Conservation (phyloP, 192 early-diverging fungal species). For the Podila horticola region DNA sequence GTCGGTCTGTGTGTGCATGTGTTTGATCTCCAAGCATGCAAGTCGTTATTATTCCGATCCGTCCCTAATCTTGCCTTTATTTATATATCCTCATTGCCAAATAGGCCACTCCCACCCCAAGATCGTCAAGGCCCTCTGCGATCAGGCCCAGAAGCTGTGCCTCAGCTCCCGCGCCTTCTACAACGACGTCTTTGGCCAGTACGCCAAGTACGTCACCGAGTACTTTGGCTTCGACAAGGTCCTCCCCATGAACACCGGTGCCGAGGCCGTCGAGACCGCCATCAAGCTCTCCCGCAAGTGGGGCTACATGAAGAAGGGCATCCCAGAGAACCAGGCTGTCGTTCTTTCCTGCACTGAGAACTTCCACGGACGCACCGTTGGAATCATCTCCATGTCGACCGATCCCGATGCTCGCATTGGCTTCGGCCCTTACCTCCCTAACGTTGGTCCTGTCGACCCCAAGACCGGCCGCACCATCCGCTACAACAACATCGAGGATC, state of each 20-base stretch:
- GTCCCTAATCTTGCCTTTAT: neutral
- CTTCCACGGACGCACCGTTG: slow-evolving; percentile 97
- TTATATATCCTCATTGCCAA: neutral
- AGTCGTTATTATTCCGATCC: neutral
- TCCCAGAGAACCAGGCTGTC: slow-evolving; percentile 82
- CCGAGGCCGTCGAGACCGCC: slow-evolving; percentile 98
- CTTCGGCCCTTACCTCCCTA: slow-evolving; percentile 96
- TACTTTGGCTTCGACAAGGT: slow-evolving; percentile 99
- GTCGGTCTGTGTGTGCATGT: neutral
- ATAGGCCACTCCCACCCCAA: slow-evolving; percentile 94
- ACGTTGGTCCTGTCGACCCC: slow-evolving; percentile 85
- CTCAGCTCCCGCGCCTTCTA: slow-evolving; percentile 97
- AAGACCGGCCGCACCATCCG: slow-evolving; percentile 73
- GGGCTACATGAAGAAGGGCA: slow-evolving; percentile 93
- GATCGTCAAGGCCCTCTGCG: slow-evolving; percentile 89
- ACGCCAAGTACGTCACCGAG: slow-evolving; percentile 91
- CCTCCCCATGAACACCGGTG: slow-evolving; percentile 98
- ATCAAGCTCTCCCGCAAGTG: slow-evolving; percentile 98
- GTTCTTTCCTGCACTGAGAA: slow-evolving; percentile 87
- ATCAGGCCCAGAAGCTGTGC: slow-evolving; percentile 87
- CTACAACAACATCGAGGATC: slow-evolving; percentile 88
- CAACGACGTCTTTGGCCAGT: slow-evolving; percentile 92
- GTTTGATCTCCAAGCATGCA: neutral
- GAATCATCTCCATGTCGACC: slow-evolving; percentile 94
- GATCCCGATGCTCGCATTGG: slow-evolving; percentile 84